Evolutionary conservation across 2,329 filamentous ascomycete species (phyloP), one percentile per base, ranked within the genome.

Genomic region (Talaromyces atroroseus): DNA sequence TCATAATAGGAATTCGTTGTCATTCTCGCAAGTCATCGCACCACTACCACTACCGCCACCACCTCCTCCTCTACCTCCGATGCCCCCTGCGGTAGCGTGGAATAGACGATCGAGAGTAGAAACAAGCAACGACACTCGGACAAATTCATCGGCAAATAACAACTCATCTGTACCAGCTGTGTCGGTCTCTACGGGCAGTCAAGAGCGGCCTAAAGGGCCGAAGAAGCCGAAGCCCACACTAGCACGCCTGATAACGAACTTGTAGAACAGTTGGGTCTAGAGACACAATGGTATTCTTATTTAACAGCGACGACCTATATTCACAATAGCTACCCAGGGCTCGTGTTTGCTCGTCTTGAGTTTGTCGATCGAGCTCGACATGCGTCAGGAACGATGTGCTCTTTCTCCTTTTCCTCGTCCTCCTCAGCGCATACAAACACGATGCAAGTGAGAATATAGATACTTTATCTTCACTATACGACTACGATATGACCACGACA

Each of bases 211-310:
- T 29, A 58, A 54, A 12, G 47, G 38, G 12, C 49, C 48, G 10
- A 59, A 54, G 54, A 56, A 50, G 55, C 64, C 68, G 32, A 73
- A 70, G 49, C 71, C 71, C 16, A 67, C 70, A 10, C 54, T 73
- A 24, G 68, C 71, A 24, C 65, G 65, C 48, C 55, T 73, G 53
- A 66, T 73, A 52, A 73, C 71, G 24, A 69, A 61, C 50, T 47
- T 60, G 59, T 53, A 57, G 44, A 16, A 12, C 47, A 21, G 12
- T 47, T 24, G 56, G 45, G 38, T 32, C 4, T 23, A 23, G 21
- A 26, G 20, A 21, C 16, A 2, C 18, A 3, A 45, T 20, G 24
- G 1, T 47, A 26, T 14, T 53, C 14, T 10, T 21, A 24, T 7
- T 47, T 21, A n/a, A 18, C 11, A 20, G 14, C 14, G 11, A 2